Conservation (phyloP, 495 filamentous ascomycete species). For the Podospora australis region DNA sequence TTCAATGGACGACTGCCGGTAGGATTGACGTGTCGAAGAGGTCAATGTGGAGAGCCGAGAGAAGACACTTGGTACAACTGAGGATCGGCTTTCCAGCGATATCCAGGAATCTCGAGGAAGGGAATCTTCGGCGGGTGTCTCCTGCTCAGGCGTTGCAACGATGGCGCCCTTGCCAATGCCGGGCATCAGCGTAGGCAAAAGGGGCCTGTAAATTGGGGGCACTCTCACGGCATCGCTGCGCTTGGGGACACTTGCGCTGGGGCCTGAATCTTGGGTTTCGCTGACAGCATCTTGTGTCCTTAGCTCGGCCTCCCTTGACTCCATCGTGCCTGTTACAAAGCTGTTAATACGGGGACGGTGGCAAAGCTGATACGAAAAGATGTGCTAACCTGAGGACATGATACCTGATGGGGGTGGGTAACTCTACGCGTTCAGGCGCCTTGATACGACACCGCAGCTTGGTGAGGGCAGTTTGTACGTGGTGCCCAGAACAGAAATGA, state of each 20-base stretch:
- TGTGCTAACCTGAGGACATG: too few relatives aligned
- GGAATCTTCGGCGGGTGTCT: neutral
- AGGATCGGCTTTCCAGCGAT: constrained; percentile 15
- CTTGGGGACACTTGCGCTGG: neutral
- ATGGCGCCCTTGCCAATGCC: neutral
- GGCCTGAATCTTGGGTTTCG: neutral
- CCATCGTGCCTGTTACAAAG: too few relatives aligned
- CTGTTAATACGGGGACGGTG: too few relatives aligned
- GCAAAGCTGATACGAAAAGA: too few relatives aligned
- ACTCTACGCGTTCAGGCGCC: too few relatives aligned
- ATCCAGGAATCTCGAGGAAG: constrained; percentile 7
- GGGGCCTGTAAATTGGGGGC: neutral
- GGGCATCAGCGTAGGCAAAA: neutral
- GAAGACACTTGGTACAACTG: constrained; percentile 20
- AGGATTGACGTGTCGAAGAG: constrained; percentile 10
- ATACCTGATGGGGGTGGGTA: too few relatives aligned
- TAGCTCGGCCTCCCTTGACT: neutral
- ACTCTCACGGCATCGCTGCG: neutral
- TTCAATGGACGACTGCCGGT: constrained; percentile 16
- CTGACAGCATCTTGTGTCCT: neutral
- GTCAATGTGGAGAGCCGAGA: constrained; percentile 16
- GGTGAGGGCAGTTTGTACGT: too few relatives aligned
- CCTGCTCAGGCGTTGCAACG: neutral
- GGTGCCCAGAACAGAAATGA: too few relatives aligned
- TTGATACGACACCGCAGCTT: too few relatives aligned